A percentile compares a stretch with the other conserved stretches of the same genome.
Conservation (phyloP, 2,329 filamentous ascomycete genomes). For the Diaporthe citrichinensis region DNA sequence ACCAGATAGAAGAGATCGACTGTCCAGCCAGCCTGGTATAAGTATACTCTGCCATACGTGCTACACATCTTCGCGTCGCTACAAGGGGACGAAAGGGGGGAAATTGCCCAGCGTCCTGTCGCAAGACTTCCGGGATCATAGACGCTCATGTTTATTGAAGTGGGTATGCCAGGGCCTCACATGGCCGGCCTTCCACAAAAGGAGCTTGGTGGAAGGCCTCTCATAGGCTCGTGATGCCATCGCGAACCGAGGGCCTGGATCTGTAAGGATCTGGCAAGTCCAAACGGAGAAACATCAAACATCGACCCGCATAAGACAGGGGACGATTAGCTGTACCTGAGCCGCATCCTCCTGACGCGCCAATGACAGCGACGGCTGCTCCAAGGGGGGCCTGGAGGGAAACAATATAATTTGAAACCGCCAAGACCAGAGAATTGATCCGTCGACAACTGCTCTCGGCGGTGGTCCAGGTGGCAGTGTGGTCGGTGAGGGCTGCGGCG, state of each 20-base stretch:
- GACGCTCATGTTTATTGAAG: constrained; percentile 34
- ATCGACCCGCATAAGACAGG: constrained; percentile 36
- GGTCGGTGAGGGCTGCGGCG: constrained; percentile 3
- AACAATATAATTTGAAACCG: constrained; percentile 41
- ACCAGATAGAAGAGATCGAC: constrained; percentile 1
- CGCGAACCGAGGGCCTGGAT: constrained; percentile 27
- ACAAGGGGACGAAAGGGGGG: constrained; percentile 27
- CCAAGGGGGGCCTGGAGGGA: constrained; percentile 14
- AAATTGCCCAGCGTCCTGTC: constrained; percentile 31
- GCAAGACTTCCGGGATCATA: constrained; percentile 10
- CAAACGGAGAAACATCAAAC: constrained; percentile 41
- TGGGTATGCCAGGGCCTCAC: constrained; percentile 25
- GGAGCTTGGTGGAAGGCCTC: constrained; percentile 8
- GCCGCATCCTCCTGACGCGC: constrained; percentile 37
- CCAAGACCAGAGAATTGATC: constrained; percentile 39
- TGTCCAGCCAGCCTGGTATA: constrained; percentile 31
- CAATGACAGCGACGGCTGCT: constrained; percentile 33
- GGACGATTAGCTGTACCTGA: constrained; percentile 29
- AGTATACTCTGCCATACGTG: constrained; percentile 28
- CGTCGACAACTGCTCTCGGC: constrained; percentile 28
- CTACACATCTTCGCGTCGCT: background rate
- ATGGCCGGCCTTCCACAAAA: constrained; percentile 26
- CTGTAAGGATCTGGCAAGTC: constrained; percentile 30
- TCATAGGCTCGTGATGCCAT: constrained; percentile 36
- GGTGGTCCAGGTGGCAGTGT: background rate